Evolutionary conservation across 2,329 filamentous ascomycete genomes (phyloP), one percentile per base, ranked within the genome.

Genomic region (Xylaria sp.): DNA sequence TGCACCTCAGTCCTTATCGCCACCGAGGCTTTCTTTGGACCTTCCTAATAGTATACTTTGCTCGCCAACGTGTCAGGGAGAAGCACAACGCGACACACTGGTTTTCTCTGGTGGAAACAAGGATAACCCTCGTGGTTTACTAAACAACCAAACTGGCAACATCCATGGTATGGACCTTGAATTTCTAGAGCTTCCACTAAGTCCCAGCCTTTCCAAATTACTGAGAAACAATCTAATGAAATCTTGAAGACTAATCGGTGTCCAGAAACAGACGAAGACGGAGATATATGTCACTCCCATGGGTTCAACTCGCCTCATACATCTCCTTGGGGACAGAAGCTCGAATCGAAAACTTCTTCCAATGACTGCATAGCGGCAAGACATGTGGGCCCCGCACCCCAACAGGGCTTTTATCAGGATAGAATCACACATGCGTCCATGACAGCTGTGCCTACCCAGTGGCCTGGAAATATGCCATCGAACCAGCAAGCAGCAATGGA

Each of bases 401-500:
- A 62, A 25, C 20, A 48, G 1, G 49, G 1, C 8, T 23, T 41
- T 12, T 51, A 64, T 15, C 60, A 18, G 7, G 66, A 60, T 1
- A 41, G 23, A 8, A 41, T 23, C 2, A 49, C 39, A 20, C 48
- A 33, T n/a, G 1, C 55, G 10, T 20, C 65, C 23, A 39, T 49
- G 28, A n/a, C 55, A 41, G 25, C 41, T 23, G 7, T 12, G 3
- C 39, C 61, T 33, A 43, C 23, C n/a, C 49, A 63, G 10, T 64
- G 60, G 60, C 55, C 49, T 18, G 65, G 20, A 41, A 54, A 31
- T 36, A 25, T 12, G 12, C n/a, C 36, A 12, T 31, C 46, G n/a
- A 61, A 20, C 28, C 10, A 62, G 10, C 66, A 68, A 28, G 12
- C 49, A 9, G 56, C 55, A 12, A 9, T 68, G 18, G 66, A 68